phyloP scores from a whole-genome alignment of 2,329 filamentous ascomycete species.

The Aspergillus sp. region DNA sequence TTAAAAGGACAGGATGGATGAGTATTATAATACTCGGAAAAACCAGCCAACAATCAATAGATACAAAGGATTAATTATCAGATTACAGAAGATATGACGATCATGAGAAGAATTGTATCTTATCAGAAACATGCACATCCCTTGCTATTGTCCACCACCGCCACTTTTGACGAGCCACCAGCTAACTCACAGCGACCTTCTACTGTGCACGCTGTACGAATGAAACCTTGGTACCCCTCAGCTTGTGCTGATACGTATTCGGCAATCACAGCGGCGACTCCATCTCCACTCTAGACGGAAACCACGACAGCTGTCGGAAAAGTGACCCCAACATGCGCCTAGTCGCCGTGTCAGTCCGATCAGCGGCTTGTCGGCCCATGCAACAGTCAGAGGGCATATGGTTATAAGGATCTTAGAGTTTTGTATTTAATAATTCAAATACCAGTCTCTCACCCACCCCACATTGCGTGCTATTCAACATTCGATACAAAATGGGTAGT shows the following conservation, averaged over 20 bases:
- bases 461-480: neutral
- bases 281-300: neutral
- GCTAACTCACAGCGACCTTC: too few relatives aligned
- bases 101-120: too few relatives aligned
- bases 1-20: neutral
- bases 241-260: neutral
- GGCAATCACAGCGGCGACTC: neutral
- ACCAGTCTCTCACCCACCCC: neutral
- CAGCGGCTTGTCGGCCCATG: neutral
- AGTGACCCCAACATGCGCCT: neutral
- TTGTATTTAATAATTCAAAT: too few relatives aligned
- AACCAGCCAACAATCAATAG: too few relatives aligned
- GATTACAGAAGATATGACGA: too few relatives aligned
- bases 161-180: too few relatives aligned
- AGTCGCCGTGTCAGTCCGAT: neutral
- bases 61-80: too few relatives aligned
- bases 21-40: neutral
- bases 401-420: too few relatives aligned
- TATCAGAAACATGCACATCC: too few relatives aligned
- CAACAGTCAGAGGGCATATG: neutral
- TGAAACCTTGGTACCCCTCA: too few relatives aligned
- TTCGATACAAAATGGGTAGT: slow-evolving; percentile 19
- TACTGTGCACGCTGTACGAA: too few relatives aligned
- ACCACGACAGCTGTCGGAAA: neutral
- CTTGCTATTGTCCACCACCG: too few relatives aligned